phyloP scores from a whole-genome alignment of 1,139 yeast genomes.

The Diutina ranongensis region DNA sequence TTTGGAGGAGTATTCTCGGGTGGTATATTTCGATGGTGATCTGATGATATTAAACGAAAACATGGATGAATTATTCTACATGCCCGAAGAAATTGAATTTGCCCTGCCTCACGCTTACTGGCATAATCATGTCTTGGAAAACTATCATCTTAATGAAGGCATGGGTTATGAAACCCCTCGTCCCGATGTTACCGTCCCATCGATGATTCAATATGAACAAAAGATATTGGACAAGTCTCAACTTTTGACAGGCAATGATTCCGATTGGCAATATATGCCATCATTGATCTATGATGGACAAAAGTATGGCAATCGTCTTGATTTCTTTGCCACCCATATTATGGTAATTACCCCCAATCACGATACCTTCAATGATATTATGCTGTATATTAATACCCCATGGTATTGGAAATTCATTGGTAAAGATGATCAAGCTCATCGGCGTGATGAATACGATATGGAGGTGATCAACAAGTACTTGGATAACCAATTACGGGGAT shows the following conservation, averaged over 20 bases:
- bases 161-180: not conserved
- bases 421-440: not conserved
- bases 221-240: not conserved
- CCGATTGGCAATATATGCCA: not conserved
- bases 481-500: constrained; percentile 11
- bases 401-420: constrained; percentile 3
- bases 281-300: not conserved
- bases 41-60: constrained; percentile 20
- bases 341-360: constrained; percentile 2
- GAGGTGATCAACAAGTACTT: constrained; percentile 31
- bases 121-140: constrained; percentile 4
- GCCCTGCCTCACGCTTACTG: constrained; percentile 6
- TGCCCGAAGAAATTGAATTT: constrained; percentile 12
- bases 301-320: not conserved
- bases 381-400: not conserved
- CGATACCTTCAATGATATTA: not conserved
- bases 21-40: constrained; percentile 34
- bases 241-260: not conserved
- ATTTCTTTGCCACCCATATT: constrained; percentile 1
- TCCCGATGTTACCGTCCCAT: not conserved
- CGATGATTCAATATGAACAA: not conserved
- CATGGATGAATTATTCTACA: constrained; percentile 23
- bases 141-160: not conserved
- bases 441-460: constrained; percentile 24
- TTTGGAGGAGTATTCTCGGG: constrained; percentile 29